Evolutionary conservation across 768 basidiomycete species (phyloP).

Genomic region (Trametes gibbosa): DNA sequence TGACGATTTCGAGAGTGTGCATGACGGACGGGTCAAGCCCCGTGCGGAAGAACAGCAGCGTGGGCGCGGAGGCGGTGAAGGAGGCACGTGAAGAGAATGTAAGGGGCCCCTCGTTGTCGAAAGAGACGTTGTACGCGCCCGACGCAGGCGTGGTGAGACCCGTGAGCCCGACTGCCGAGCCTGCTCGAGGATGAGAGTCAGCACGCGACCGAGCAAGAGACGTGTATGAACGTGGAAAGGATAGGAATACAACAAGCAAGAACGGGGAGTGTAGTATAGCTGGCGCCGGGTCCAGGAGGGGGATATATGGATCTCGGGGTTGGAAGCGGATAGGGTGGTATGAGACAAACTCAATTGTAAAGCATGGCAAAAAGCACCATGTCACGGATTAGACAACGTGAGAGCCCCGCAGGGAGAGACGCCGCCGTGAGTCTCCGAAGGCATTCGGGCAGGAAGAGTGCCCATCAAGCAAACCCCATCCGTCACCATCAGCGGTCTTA

Average conservation of each 20-base stretch:
- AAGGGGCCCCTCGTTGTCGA: conserved; percentile 36
- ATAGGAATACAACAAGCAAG: neutral
- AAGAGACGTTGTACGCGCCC: conserved; percentile 57
- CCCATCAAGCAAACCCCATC: conserved; percentile 10
- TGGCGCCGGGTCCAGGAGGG: conserved; percentile 1
- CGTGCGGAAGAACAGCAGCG: conserved; percentile 62
- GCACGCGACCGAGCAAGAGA: neutral
- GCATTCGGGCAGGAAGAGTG: neutral
- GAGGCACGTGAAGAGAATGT: conserved; percentile 40
- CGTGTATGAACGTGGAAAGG: neutral
- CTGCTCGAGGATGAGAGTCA: conserved; percentile 34
- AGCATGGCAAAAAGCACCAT: conserved; percentile 3
- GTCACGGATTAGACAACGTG: conserved; percentile 7
- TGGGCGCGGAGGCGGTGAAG: conserved; percentile 48
- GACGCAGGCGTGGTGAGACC: conserved; percentile 58
- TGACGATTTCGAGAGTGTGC: conserved; percentile 56
- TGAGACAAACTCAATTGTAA: neutral
- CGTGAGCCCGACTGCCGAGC: conserved; percentile 56
- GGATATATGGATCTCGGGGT: neutral
- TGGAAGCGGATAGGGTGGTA: neutral
- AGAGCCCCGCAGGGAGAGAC: neutral
- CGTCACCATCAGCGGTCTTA: conserved; percentile 15
- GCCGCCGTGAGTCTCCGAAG: conserved; percentile 1
- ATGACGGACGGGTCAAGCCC: conserved; percentile 48
- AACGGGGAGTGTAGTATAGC: neutral